phyloP scores from a whole-genome alignment of 1,284 basidiomycete species.

The Moesziomyces antarcticus region DNA sequence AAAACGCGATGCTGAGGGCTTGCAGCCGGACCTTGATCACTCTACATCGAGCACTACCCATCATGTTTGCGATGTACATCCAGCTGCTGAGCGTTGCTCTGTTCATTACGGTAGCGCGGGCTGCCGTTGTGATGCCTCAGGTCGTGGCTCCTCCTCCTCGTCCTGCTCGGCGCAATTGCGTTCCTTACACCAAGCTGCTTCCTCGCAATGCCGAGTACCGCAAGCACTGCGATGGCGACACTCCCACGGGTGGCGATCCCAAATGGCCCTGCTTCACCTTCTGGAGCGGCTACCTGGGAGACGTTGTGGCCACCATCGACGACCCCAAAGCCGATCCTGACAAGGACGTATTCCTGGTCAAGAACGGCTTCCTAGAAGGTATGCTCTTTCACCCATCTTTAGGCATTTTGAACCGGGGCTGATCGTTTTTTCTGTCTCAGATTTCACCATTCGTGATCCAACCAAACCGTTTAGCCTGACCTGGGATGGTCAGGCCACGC shows the following conservation, averaged over 20 bases:
- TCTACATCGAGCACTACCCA: no score
- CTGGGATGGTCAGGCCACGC: not conserved
- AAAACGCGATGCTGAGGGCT: no score
- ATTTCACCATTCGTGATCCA: slow-evolving; percentile 19
- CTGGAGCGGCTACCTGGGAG: not conserved
- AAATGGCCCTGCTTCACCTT: slow-evolving; percentile 25
- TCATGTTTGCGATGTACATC: no score
- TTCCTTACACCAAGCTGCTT: slow-evolving; percentile 3
- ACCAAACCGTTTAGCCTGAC: slow-evolving; percentile 4
- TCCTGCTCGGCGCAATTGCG: not conserved
- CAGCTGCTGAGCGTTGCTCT: no score
- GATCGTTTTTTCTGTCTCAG: not conserved
- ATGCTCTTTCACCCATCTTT: not conserved
- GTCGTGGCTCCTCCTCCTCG: no score
- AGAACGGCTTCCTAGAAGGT: slow-evolving; percentile 17
- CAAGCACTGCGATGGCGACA: slow-evolving; percentile 14
- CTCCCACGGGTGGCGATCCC: slow-evolving; percentile 1
- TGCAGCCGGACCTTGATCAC: no score
- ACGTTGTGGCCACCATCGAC: not conserved
- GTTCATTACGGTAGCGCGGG: no score
- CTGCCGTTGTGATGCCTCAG: no score
- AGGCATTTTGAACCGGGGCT: not conserved
- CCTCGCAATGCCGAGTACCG: slow-evolving; percentile 16
- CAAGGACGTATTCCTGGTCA: slow-evolving; percentile 13
- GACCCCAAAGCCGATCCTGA: not conserved